These are phyloP conservation scores for Hericium coralloides DNA, from an alignment of 768 basidiomycete species.

Conservation along the genomic window DNA sequence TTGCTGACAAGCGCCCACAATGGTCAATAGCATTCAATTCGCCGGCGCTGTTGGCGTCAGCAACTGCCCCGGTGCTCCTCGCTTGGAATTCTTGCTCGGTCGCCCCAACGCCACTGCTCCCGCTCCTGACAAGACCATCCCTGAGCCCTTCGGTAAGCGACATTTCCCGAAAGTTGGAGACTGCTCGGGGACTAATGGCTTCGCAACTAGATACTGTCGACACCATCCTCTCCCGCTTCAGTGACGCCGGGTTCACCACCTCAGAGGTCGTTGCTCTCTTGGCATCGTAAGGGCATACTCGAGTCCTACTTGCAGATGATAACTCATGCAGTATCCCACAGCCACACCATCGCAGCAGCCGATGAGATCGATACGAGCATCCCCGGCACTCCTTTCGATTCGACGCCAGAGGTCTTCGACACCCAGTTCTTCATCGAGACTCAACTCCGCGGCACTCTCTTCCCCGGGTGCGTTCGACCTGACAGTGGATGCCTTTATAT, in stretches of 20 bases:
- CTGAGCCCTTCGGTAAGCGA: constrained; percentile 22
- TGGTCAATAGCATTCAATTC: constrained; percentile 23
- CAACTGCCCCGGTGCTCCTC: constrained; percentile 28
- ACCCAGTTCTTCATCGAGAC: constrained; percentile 38
- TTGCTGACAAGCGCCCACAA: too few species aligned
- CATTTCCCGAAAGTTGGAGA: not conserved
- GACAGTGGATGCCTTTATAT: not conserved
- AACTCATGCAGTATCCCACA: constrained; percentile 16
- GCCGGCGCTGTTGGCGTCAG: constrained; percentile 24
- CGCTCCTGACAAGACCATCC: constrained; percentile 24
- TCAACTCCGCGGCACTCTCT: constrained; percentile 32
- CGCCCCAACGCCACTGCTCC: constrained; percentile 20
- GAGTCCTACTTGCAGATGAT: constrained; percentile 6
- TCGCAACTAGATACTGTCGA: constrained; percentile 10
- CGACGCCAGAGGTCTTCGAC: constrained; percentile 35
- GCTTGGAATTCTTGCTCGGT: constrained; percentile 24
- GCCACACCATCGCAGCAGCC: constrained; percentile 16
- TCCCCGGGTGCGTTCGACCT: constrained; percentile 25
- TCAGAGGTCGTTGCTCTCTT: constrained; percentile 28
- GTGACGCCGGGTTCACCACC: constrained; percentile 26
- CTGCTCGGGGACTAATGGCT: not conserved
- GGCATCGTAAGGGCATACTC: constrained; percentile 17
- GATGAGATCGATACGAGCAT: constrained; percentile 17
- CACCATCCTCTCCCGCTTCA: constrained; percentile 23
- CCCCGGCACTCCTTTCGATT: constrained; percentile 35